Evolutionary conservation across 306 rosid species (phyloP), one percentile per base, ranked within the genome.

Genomic region (Benincasa hispida): DNA sequence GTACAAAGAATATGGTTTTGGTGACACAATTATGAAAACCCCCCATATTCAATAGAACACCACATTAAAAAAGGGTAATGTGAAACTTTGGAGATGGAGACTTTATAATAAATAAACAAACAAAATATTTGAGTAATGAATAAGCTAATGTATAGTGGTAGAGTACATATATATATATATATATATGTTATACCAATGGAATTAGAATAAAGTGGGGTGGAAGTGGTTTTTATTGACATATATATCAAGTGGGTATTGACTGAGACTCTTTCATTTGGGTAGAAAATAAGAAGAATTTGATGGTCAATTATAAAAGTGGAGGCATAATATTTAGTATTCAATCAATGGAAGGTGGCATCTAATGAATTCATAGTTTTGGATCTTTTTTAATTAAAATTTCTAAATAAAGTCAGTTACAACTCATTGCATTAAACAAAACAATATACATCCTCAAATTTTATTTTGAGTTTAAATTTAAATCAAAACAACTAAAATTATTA

Each of bases 161-260:
- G 75, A 70, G 24, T 22, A 25, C 34, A 68, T n/a, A 37, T 65
- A 25, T 21, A 45, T 45, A 10, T 45, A 11, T 45, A 45, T 45
- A 11, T 10, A 45, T 45, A 45, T 37, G 3, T 32, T 9, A 65
- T 35, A 21, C 74, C 74, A 39, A 68, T 70, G 75, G 75, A 45
- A 70, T 70, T 14, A 45, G 57, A 70, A 47, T 70, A 70, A 67
- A 69, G 75, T 69, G 58, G 76, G 76, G 76, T 67, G 74, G 74
- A 57, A 7, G 74, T 67, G 54, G 51, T 45, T 69, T 69, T 45
- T 69, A 24, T 42, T 10, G 32, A 21, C 74, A 69, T 45, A 45
- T 45, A 45, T 45, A 1, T 72, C 58, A 72, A 72, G 58, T 48
- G 15, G 13, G 2, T 12, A 68, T 68, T 14, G 21, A 41, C 21